These are phyloP conservation scores for Neurospora cerealis DNA, from an alignment of 495 filamentous ascomycete species.

Conservation along the genomic window DNA sequence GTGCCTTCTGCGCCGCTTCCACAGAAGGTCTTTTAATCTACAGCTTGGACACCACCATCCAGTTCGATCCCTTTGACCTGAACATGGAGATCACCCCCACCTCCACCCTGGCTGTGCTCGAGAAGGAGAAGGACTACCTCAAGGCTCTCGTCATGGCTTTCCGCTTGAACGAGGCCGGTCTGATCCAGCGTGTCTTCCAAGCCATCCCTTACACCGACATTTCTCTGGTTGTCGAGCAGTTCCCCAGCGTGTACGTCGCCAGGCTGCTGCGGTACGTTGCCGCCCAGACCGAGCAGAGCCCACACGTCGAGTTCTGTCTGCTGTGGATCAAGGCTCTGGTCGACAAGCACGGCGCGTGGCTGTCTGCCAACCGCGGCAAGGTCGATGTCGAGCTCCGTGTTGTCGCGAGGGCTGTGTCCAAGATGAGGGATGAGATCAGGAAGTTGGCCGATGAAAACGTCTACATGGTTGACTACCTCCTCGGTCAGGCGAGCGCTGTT, in stretches of 20 bases:
- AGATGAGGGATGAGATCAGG: slow-evolving; percentile 65
- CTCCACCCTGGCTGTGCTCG: slow-evolving; percentile 64
- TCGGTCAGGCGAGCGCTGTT: slow-evolving; percentile 28
- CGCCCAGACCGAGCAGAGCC: slow-evolving; percentile 74
- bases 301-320: slow-evolving; percentile 88
- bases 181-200: slow-evolving; percentile 79
- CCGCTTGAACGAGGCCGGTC: slow-evolving; percentile 69
- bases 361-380: slow-evolving; percentile 65
- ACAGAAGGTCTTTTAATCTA: slow-evolving; percentile 93
- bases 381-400: slow-evolving; percentile 74
- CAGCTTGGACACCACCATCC: slow-evolving; percentile 66
- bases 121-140: slow-evolving; percentile 66
- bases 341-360: slow-evolving; percentile 67
- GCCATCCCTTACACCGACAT: slow-evolving; percentile 68
- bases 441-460: slow-evolving; percentile 76
- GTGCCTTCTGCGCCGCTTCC: slow-evolving; percentile 86
- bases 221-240: slow-evolving; percentile 60
- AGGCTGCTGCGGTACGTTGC: slow-evolving; percentile 78
- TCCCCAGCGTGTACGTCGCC: slow-evolving; percentile 81
- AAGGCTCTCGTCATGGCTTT: slow-evolving; percentile 96
- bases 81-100: slow-evolving; percentile 85
- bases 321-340: slow-evolving; percentile 85
- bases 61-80: slow-evolving; percentile 93
- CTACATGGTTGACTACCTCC: slow-evolving; percentile 76
- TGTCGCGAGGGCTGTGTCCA: slow-evolving; percentile 63